Base-by-base conservation (phyloP, 441 rosid species). In the Melastoma candidum region DNA sequence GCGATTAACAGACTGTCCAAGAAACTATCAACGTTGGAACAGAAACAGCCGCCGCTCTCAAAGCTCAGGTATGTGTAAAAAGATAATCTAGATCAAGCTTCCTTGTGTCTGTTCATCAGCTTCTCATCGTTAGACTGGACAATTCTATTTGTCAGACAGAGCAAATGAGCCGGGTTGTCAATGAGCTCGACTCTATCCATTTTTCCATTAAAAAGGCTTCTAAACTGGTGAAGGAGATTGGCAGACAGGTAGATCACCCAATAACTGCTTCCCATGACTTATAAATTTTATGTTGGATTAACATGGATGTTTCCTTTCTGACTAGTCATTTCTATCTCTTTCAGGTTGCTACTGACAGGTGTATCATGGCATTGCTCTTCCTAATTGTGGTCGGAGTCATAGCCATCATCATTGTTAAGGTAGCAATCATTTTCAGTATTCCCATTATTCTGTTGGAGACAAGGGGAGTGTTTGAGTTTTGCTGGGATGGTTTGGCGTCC, bases 91-190 rank as follows among this genome's bases (percentile, higher is more conserved):
- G 59, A 48, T 27, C 51, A 53, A 56, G 36, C 43, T 56, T 55
- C 25, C 12, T 27, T 48, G 59, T 53, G 10, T 55, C 27, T 54
- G 45, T 32, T 60, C 41, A 63, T 44, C 48, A 46, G 27, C 3
- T 48, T 48, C 41, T 63, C 56, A 17, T 17, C 22, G 22, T 17
- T 17, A 17, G 22, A 17, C 22, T 17, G 22, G 22, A 17, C 22
- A 17, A 17, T 17, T 17, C 50, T 58, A 49, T 0, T 72, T 27
- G 76, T 54, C 79, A 88, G 97, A 92, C 98, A 2, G 98, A 92
- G 61, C 95, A 92, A 82, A 92, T 92, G 97, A 81, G 92, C 71
- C 84, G 95, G 75, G 80, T 92, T 60, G 95, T 92, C 54, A 88
- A 88, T 68, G 98, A 92, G 71, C 78, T 92, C 4, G 97, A 92